phyloP scores from a whole-genome alignment of 148 eudicot genomes.

The Rhododendron williamsianum region DNA sequence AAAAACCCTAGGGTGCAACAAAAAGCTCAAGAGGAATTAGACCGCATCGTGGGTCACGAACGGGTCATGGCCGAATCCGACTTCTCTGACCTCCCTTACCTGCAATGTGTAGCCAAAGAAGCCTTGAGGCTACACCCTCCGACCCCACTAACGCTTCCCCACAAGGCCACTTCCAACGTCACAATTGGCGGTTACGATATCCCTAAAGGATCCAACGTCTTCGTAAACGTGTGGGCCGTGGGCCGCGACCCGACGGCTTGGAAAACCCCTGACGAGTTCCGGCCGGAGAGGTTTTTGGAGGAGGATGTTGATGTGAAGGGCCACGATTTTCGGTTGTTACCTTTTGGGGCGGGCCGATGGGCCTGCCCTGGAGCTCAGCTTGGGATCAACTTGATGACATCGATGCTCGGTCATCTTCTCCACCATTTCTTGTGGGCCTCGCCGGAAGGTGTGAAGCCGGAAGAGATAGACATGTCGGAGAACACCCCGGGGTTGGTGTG shows the following conservation, averaged over 20 bases:
- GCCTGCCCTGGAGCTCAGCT: conserved; percentile 79
- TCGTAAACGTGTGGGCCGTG: conserved; percentile 78
- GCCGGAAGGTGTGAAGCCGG: conserved; percentile 43
- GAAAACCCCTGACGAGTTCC: conserved; percentile 52
- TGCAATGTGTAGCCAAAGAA: conserved; percentile 66
- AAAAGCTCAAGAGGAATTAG: conserved; percentile 83
- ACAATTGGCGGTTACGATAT: conserved; percentile 77
- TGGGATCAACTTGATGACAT: conserved; percentile 66
- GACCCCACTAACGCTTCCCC: conserved; percentile 84
- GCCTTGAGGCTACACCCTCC: conserved; percentile 78
- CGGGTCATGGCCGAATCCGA: conserved; percentile 73
- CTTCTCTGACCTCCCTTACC: conserved; percentile 67
- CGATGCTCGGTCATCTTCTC: conserved; percentile 70
- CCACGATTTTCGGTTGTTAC: conserved; percentile 58
- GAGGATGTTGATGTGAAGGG: conserved; percentile 82
- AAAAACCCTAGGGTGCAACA: conserved; percentile 72
- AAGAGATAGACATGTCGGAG: conserved; percentile 68
- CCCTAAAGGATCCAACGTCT: conserved; percentile 64
- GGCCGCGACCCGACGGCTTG: conserved; percentile 65
- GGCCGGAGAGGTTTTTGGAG: conserved; percentile 69
- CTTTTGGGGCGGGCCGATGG: conserved; percentile 78
- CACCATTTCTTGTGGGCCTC: conserved; percentile 71
- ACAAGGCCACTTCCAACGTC: conserved; percentile 59
- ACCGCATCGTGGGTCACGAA: conserved; percentile 51
- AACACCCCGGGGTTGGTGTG: conserved; percentile 58